Conservation (phyloP, 352 stramenopile species). For the Globisporangium splendens region DNA sequence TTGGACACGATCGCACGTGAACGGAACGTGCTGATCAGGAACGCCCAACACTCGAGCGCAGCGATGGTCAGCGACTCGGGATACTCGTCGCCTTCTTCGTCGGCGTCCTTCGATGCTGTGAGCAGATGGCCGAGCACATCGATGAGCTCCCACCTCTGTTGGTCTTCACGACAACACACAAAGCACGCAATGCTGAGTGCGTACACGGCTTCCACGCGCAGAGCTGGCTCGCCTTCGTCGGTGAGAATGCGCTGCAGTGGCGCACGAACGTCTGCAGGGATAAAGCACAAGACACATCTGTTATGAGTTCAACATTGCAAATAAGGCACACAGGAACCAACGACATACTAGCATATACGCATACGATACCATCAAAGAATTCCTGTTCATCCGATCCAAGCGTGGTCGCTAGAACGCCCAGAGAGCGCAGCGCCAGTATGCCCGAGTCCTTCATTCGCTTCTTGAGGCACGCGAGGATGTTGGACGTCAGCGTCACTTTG, state of each 20-base stretch:
- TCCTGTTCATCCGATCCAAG: slow-evolving; percentile 48
- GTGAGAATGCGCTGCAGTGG: slow-evolving; percentile 44
- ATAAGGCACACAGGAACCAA: not conserved
- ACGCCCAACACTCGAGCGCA: slow-evolving; percentile 65
- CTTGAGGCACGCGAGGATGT: slow-evolving; percentile 51
- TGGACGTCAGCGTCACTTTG: slow-evolving; percentile 37
- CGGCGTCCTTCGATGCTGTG: slow-evolving; percentile 37
- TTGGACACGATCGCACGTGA: slow-evolving; percentile 40
- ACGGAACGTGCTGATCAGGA: slow-evolving; percentile 46
- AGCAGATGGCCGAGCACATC: slow-evolving; percentile 47
- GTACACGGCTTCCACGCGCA: slow-evolving; percentile 53
- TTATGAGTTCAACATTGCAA: not conserved
- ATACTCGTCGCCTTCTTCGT: slow-evolving; percentile 48
- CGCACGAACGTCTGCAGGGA: slow-evolving; percentile 21
- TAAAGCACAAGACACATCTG: no score
- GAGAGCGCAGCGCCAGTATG: slow-evolving; percentile 36
- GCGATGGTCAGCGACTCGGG: slow-evolving; percentile 42
- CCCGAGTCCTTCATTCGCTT: slow-evolving; percentile 52
- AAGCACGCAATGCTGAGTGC: slow-evolving; percentile 55
- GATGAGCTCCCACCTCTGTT: slow-evolving; percentile 55
- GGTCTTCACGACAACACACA: slow-evolving; percentile 52
- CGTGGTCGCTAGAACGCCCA: slow-evolving; percentile 52
- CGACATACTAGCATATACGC: not conserved
- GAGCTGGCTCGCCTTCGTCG: slow-evolving; percentile 30
- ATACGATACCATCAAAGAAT: slow-evolving; percentile 33